Percentiles rank a stretch among this genome's conserved stretches.
Conservation (phyloP, 805 yeast genomes). For the Candida schatavii region DNA sequence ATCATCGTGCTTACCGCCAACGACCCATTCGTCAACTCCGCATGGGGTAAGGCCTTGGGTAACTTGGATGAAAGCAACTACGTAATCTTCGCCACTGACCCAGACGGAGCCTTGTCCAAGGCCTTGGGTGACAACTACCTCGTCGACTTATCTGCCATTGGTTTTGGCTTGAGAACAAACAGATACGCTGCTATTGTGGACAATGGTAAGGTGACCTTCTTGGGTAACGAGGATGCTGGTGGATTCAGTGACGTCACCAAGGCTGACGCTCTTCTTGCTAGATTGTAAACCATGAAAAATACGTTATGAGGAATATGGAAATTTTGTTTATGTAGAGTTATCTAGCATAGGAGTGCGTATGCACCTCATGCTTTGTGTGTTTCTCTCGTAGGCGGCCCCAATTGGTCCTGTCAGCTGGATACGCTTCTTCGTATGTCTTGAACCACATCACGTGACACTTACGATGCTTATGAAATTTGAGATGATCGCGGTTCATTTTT, state of each 20-base stretch:
- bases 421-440: too few species aligned
- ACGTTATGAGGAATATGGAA: too few species aligned
- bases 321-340: too few species aligned
- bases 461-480: too few species aligned
- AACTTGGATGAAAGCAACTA: conserved; percentile 29
- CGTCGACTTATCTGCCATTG: conserved; percentile 51
- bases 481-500: too few species aligned
- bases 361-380: too few species aligned
- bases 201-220: conserved; percentile 37
- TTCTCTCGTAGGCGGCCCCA: too few species aligned
- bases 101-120: conserved; percentile 56
- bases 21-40: conserved; percentile 68
- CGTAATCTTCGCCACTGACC: conserved; percentile 63
- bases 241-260: conserved; percentile 23
- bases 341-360: too few species aligned
- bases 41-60: conserved; percentile 61
- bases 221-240: conserved; percentile 24
- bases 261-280: conserved; percentile 23
- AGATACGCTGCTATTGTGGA: conserved; percentile 75
- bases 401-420: too few species aligned
- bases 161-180: conserved; percentile 57
- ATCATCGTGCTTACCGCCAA: conserved; percentile 64
- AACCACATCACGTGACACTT: too few species aligned
- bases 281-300: too few species aligned
- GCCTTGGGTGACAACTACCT: conserved; percentile 52